Conservation (phyloP, 2,329 filamentous ascomycete genomes). For the Arthrobotrys musiformis region DNA sequence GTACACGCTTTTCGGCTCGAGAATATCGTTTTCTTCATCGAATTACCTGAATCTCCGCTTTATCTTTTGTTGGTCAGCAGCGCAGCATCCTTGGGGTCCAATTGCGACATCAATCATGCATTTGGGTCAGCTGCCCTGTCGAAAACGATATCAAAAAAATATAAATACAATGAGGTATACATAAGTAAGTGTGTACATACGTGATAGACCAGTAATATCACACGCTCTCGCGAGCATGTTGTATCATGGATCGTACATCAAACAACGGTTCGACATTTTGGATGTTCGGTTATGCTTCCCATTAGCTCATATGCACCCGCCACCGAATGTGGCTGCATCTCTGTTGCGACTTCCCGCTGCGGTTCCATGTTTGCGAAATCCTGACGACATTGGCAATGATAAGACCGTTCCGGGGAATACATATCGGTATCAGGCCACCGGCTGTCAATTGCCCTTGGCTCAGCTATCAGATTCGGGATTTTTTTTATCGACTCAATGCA, state of each 20-base stretch:
- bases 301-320: conserved; percentile 1
- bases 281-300: conserved; percentile 11
- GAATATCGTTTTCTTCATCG: background rate
- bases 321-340: conserved; percentile 8
- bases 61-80: background rate
- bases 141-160: background rate
- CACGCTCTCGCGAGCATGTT: background rate
- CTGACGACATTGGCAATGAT: conserved; percentile 30
- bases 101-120: background rate
- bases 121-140: conserved; percentile 11
- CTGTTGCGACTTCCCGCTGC: conserved; percentile 3
- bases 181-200: too few relatives aligned
- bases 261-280: background rate
- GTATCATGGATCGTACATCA: background rate
- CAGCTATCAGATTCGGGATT: background rate
- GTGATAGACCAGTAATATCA: background rate
- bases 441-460: background rate
- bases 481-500: background rate
- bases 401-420: conserved; percentile 1
- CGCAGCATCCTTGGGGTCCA: background rate
- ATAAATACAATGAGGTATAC: too few relatives aligned
- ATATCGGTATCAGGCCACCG: conserved; percentile 1
- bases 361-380: conserved; percentile 15
- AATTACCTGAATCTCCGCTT: conserved; percentile 9
- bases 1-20: conserved; percentile 18